These are phyloP conservation scores for Croton laevigatus DNA, from an alignment of 441 rosid genomes.

Conservation along the genomic window DNA sequence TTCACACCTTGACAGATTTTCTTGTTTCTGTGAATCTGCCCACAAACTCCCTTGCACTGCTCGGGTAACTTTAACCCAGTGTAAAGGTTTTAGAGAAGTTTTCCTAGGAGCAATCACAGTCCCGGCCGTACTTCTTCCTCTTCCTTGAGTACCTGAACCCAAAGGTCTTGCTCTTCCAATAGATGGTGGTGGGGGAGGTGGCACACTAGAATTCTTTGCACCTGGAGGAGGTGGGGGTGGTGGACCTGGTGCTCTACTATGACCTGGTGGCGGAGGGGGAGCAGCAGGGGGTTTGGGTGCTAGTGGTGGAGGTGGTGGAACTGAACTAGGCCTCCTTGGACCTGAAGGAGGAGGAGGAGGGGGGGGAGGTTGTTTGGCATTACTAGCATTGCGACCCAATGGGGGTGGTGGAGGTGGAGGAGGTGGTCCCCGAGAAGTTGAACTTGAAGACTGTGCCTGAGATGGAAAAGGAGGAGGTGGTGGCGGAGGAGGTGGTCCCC, in stretches of 20 bases:
- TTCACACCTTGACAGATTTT: slow-evolving; percentile 69
- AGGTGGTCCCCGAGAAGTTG: slow-evolving; percentile 12
- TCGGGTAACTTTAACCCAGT: slow-evolving; percentile 97
- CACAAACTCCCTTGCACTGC: slow-evolving; percentile 93
- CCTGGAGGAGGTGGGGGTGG: slow-evolving; percentile 58
- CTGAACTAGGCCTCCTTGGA: slow-evolving; percentile 23
- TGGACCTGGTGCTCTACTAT: slow-evolving; percentile 37
- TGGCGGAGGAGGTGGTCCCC: slow-evolving; percentile 30
- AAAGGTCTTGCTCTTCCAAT: slow-evolving; percentile 58
- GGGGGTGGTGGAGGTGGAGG: slow-evolving; percentile 31
- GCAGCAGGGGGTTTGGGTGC: slow-evolving; percentile 18
- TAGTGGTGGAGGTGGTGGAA: slow-evolving; percentile 58
- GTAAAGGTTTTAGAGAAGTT: slow-evolving; percentile 78
- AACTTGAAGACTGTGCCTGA: not conserved
- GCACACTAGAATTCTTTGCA: slow-evolving; percentile 51
- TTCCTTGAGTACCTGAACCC: slow-evolving; percentile 42
- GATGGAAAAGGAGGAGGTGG: slow-evolving; percentile 11
- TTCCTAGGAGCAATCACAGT: slow-evolving; percentile 55
- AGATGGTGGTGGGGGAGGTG: slow-evolving; percentile 74
- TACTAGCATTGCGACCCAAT: slow-evolving; percentile 13
- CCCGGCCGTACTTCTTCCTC: slow-evolving; percentile 54
- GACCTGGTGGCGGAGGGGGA: slow-evolving; percentile 37
- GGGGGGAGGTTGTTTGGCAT: slow-evolving; percentile 21
- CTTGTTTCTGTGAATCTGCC: slow-evolving; percentile 89
- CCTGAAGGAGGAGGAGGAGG: slow-evolving; percentile 32